Conservation (phyloP, 495 filamentous ascomycete species). For the Aspergillus cavernicola region DNA sequence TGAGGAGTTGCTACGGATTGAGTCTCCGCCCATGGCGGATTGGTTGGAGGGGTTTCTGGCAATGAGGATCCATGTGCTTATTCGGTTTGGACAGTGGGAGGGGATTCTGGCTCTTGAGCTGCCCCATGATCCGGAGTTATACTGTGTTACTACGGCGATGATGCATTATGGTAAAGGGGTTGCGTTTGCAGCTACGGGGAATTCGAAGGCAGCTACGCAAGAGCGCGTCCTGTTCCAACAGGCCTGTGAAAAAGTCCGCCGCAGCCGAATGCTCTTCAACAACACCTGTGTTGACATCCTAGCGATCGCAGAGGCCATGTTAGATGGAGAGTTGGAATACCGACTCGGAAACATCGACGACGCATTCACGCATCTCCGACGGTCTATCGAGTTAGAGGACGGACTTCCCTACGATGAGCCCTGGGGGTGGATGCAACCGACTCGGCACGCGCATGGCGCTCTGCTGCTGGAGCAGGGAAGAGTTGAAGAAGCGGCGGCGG, state of each 20-base stretch:
- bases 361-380: conserved; percentile 52
- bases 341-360: conserved; percentile 50
- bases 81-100: conserved; percentile 65
- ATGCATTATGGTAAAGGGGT: conserved; percentile 62
- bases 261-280: conserved; percentile 59
- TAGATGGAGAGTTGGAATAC: conserved; percentile 67
- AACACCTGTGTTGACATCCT: conserved; percentile 61
- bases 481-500: conserved; percentile 47
- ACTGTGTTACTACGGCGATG: conserved; percentile 62
- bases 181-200: conserved; percentile 52
- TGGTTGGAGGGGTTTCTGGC: conserved; percentile 65
- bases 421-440: conserved; percentile 66
- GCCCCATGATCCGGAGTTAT: conserved; percentile 50
- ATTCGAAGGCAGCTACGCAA: conserved; percentile 43
- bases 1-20: conserved; percentile 54
- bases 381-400: conserved; percentile 51
- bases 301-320: conserved; percentile 55
- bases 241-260: conserved; percentile 43
- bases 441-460: conserved; percentile 59
- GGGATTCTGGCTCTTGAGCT: conserved; percentile 49
- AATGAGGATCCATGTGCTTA: conserved; percentile 58
- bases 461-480: conserved; percentile 56
- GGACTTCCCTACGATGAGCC: conserved; percentile 59
- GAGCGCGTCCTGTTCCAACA: conserved; percentile 43
- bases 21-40: conserved; percentile 67